Evolutionary conservation across 805 yeast species (phyloP).

Genomic region (Nakazawaea ambrosiae): DNA sequence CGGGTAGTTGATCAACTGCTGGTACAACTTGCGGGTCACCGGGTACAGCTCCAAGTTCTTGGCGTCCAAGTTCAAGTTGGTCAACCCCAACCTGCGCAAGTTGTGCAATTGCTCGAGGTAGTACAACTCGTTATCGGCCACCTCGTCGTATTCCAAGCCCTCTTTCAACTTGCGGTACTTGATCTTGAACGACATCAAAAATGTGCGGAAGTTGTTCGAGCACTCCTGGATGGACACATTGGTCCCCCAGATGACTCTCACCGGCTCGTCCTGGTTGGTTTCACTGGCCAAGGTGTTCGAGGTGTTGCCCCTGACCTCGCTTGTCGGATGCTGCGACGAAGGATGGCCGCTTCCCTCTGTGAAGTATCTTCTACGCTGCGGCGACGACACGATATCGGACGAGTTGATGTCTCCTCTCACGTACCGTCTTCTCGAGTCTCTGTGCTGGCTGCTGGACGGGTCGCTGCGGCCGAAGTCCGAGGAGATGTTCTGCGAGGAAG

Average conservation of each 20-base stretch:
- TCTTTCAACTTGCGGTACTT: conserved; percentile 58
- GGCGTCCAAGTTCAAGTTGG: conserved; percentile 81
- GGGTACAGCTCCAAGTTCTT: conserved; percentile 71
- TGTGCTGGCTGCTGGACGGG: conserved; percentile 34
- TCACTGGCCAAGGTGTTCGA: conserved; percentile 20
- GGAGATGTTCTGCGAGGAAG: conserved; percentile 25
- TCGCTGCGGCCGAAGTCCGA: conserved; percentile 18
- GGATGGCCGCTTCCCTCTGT: conserved; percentile 31
- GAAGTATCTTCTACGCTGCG: conserved; percentile 56
- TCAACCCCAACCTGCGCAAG: conserved; percentile 72
- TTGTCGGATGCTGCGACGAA: conserved; percentile 24
- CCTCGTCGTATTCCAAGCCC: conserved; percentile 28
- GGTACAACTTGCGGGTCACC: conserved; percentile 69
- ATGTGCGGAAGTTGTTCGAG: conserved; percentile 70
- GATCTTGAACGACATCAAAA: conserved; percentile 75
- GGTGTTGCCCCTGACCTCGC: conserved; percentile 10
- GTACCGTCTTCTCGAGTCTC: conserved; percentile 38
- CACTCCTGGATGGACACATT: conserved; percentile 90
- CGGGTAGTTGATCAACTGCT: conserved; percentile 86
- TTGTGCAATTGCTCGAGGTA: conserved; percentile 68
- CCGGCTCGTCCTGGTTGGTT: conserved; percentile 56
- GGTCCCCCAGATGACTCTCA: conserved; percentile 97
- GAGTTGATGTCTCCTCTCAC: conserved; percentile 76
- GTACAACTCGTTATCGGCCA: conserved; percentile 63
- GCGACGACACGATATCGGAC: conserved; percentile 62